phyloP scores from a whole-genome alignment of 148 eudicot genomes.

The Rhododendron molle region DNA sequence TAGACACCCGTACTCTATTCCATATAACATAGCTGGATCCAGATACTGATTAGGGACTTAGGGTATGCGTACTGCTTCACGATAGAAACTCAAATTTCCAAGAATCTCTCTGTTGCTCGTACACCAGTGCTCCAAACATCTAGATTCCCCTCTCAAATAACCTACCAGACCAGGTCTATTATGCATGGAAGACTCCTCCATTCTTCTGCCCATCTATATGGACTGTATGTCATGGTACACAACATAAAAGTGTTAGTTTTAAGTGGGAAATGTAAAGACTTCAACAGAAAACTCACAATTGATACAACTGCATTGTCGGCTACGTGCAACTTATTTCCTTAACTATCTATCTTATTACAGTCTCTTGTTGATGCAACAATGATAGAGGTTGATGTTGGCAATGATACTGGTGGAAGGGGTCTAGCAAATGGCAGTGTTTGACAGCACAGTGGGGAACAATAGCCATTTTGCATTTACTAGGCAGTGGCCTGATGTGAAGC shows the following conservation, averaged over 20 bases:
- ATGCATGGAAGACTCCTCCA: neutral
- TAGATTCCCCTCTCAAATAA: neutral
- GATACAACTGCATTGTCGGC: neutral
- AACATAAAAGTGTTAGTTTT: neutral
- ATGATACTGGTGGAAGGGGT: conserved; percentile 21
- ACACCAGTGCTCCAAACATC: neutral
- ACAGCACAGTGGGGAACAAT: neutral
- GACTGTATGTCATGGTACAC: neutral
- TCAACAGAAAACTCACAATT: neutral
- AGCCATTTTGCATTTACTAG: conserved; percentile 2
- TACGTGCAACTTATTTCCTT: neutral
- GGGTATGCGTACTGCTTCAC: neutral
- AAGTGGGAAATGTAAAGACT: neutral
- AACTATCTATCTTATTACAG: conserved; percentile 35
- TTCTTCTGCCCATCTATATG: neutral
- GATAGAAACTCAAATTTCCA: neutral
- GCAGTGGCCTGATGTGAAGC: neutral
- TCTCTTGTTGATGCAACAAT: conserved; percentile 51
- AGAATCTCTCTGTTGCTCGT: neutral
- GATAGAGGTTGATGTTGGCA: conserved; percentile 42
- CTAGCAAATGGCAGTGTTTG: conserved; percentile 25
- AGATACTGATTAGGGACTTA: neutral
- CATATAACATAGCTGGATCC: neutral
- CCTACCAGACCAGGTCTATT: neutral
- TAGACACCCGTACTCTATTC: neutral